Conservation (phyloP, 2,329 filamentous ascomycete genomes). For the Scedosporium apiospermum region DNA sequence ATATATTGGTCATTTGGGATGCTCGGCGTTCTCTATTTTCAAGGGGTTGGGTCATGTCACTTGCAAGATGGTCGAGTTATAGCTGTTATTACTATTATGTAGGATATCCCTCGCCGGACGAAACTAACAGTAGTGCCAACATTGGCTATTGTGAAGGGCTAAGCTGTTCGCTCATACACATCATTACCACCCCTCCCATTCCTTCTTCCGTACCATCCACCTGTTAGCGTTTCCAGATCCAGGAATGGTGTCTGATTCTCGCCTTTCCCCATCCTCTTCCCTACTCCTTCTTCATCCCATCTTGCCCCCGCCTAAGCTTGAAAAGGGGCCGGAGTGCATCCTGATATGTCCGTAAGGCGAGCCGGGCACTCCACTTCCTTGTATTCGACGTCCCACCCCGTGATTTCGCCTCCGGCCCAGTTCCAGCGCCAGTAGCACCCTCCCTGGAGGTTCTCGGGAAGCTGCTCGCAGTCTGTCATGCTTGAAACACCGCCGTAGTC, state of each 20-base stretch:
- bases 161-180: background rate
- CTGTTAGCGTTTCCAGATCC: background rate
- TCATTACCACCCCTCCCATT: background rate
- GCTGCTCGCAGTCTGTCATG: background rate
- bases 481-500: slow-evolving; percentile 1
- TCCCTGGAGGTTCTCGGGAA: slow-evolving; percentile 5
- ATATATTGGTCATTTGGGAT: background rate
- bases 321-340: background rate
- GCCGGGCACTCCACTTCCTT: background rate
- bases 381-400: slow-evolving; percentile 6
- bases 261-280: background rate
- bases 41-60: background rate
- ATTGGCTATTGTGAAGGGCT: background rate
- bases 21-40: background rate
- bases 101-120: background rate
- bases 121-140: background rate
- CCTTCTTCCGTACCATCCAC: background rate
- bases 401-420: slow-evolving; percentile 5
- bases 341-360: slow-evolving; percentile 3
- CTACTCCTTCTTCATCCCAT: background rate
- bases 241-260: background rate
- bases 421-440: slow-evolving; percentile 7
- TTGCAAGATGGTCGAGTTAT: background rate
- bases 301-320: background rate
- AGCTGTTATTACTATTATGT: background rate